These are phyloP conservation scores for Botrytis medusae DNA, from an alignment of 2,329 filamentous ascomycete species.

Conservation along the genomic window DNA sequence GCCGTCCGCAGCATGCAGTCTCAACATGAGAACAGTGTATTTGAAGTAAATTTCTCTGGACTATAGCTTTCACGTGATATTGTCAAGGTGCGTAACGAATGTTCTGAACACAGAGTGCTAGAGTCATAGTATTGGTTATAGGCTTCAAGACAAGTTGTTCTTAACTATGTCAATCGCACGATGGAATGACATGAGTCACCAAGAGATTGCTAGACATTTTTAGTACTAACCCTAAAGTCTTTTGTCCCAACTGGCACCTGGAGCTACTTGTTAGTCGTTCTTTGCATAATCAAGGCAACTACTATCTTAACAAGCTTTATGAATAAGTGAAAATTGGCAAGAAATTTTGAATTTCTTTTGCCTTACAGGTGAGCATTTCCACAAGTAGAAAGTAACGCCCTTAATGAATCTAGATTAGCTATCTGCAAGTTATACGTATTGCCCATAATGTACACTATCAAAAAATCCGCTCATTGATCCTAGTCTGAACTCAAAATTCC, in stretches of 20 bases:
- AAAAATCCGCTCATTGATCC: no score
- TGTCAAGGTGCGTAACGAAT: rapidly evolving
- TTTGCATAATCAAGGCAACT: neutral
- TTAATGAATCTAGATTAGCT: neutral
- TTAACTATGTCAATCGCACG: neutral
- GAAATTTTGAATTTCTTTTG: neutral
- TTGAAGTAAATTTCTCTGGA: neutral
- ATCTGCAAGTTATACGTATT: no score
- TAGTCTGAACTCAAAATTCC: neutral
- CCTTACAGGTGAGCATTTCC: neutral
- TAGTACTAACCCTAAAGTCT: rapidly evolving
- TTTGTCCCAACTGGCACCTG: neutral
- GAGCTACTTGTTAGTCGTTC: neutral
- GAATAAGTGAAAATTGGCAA: neutral
- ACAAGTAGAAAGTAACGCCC: neutral
- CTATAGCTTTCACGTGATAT: neutral
- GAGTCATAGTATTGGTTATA: neutral
- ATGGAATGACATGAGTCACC: neutral
- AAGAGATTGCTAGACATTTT: neutral
- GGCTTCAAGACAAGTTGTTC: neutral
- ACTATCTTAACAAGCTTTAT: neutral
- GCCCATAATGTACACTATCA: neutral
- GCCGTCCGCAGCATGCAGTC: neutral
- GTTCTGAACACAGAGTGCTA: neutral
- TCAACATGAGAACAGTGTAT: neutral